Evolutionary conservation across 2,329 filamentous ascomycete genomes (phyloP), one percentile per base, ranked within the genome.

Genomic region (Huntiella abstrusa): DNA sequence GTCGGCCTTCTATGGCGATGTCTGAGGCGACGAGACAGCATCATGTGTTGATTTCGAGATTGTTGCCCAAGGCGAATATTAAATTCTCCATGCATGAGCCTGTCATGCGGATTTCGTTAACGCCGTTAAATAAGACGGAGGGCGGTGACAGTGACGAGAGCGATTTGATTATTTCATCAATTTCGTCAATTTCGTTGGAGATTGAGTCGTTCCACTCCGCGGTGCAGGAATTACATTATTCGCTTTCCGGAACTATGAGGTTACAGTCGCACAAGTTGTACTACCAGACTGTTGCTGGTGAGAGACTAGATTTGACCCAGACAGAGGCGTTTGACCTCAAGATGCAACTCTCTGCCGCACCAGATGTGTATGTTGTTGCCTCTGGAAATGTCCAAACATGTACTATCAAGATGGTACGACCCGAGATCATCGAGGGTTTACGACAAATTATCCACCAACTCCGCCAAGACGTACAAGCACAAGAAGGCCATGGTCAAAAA

Each of bases 1-100:
- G 15, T 11, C 7, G 8, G 33, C 32, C 32, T 5, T 43, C 41
- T 11, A 15, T 43, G 28, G n/a, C 46, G 7, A 19, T 44, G 33
- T 28, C 46, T n/a, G 35, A 55, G 3, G 61, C 63, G n/a, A 60
- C 59, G 41, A 62, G 68, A 49, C 68, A 67, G 53, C 69, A 67
- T 36, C 73, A 86, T 53, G 70, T 76, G 46, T 65, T 98, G 33
- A 80, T 98, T 28, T 94, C 88, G 11, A 77, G 84, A n/a, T 71
- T 96, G 3, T 67, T 98, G 6, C 91, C 91, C 1, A 96, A 96
- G 63, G 83, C 88, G 1, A 93, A 74, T 55, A 81, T 96, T 60
- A 98, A 96, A 57, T 77, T 96, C 36, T 95, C 91, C 0, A 82
- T 98, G 62, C 91, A 98, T 56, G 91, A 98, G 58, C 91, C 91